Conservation (phyloP, 1,284 basidiomycete species). For the Fomes fomentarius region DNA sequence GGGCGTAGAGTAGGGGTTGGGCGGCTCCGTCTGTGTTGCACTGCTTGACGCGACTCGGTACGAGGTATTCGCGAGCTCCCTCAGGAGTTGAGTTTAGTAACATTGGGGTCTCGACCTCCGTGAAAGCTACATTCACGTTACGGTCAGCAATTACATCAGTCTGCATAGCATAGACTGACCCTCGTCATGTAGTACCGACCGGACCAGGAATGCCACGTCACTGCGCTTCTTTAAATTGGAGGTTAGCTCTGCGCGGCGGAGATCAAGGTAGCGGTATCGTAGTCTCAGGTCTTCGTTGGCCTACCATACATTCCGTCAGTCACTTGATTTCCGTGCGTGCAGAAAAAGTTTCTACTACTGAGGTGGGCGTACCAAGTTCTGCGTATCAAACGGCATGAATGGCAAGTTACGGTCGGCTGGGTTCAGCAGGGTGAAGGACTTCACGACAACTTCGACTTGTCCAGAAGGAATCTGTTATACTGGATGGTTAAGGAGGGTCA, state of each 20-base stretch:
- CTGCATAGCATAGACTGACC: constrained; percentile 45
- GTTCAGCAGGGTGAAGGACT: constrained; percentile 76
- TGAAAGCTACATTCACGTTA: constrained; percentile 60
- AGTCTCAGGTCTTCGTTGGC: constrained; percentile 86
- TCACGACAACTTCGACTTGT: constrained; percentile 81
- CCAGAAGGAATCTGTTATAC: constrained; percentile 59
- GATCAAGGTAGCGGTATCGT: constrained; percentile 87
- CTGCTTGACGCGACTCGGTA: constrained; percentile 73
- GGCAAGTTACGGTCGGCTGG: constrained; percentile 72
- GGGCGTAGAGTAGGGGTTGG: constrained; percentile 80
- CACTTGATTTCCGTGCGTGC: not conserved
- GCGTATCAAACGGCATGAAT: constrained; percentile 78
- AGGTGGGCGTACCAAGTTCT: constrained; percentile 64
- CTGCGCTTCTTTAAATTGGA: constrained; percentile 82
- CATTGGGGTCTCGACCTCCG: constrained; percentile 92
- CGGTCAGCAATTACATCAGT: constrained; percentile 12
- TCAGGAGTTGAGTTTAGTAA: constrained; percentile 94
- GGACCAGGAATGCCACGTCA: constrained; percentile 76
- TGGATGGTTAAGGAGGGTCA: not conserved
- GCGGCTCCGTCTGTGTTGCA: constrained; percentile 13
- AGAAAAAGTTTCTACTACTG: constrained; percentile 7
- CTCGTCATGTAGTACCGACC: constrained; percentile 74
- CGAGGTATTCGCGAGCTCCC: constrained; percentile 93
- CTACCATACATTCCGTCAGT: constrained; percentile 39
- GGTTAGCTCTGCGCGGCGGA: constrained; percentile 75